Evolutionary conservation across 208 protist species (phyloP), one percentile per base, ranked within the genome.

Genomic region (Tetramitus jugosus): DNA sequence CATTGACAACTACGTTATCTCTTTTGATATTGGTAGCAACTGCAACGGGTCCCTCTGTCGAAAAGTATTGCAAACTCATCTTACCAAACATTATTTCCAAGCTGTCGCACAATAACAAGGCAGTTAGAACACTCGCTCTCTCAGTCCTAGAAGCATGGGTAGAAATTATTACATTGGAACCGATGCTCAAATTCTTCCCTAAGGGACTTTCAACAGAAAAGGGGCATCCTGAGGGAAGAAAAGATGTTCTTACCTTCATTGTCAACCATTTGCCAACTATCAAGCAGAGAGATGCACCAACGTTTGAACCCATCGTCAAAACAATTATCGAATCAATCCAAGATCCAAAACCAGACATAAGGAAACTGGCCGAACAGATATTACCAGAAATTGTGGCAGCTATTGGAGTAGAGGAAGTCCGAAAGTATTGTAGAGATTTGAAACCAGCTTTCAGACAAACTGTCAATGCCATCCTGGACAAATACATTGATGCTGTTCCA

Each of bases 201-300:
- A 60, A 77, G 10, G 2, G 13, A 1, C 39, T 77, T 23, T 26
- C 17, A 0, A 60, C 49, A 26, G 74, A 77, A 6, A 71, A 67
- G n/a, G 39, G 39, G 0, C 23, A 29, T 45, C 29, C 46, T 0
- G 62, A 71, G 2, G 74, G 60, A 56, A 67, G 31, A 56, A 67
- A 39, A 53, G 74, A 77, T 40, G 26, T 43, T 56, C 31, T 77
- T 0, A 13, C 35, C 33, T 77, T 61, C 23, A 53, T 77, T 39
- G 23, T 29, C 26, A 37, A 35, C 0, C 37, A 77, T 10, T 35
- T 77, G 4, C 17, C 17, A 20, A 14, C 35, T 13, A 39, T 77
- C 26, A 37, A 77, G n/a, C 31, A 14, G 3, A 69, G 53, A 23
- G 23, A 35, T 23, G 6, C 1, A 42, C 43, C 52, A 4, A 77